Evolutionary conservation across 352 stramenopile genomes (phyloP).

Genomic region (Salisapilia sapeloensis): DNA sequence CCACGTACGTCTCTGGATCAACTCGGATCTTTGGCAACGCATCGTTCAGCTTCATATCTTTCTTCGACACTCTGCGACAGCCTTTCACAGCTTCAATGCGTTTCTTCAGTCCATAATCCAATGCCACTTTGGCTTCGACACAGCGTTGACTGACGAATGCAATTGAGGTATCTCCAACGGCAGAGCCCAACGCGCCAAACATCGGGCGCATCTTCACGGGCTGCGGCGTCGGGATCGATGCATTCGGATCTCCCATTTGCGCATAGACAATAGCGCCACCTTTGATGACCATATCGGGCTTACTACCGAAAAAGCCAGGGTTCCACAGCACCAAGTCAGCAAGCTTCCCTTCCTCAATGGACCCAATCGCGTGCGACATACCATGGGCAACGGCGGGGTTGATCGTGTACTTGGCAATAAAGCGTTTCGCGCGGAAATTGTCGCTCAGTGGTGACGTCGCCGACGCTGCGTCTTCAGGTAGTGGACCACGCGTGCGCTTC

Average conservation of each 20-base stretch:
- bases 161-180: conserved; percentile 47
- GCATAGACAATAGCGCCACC: conserved; percentile 86
- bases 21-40: conserved; percentile 87
- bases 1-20: conserved; percentile 93
- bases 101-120: conserved; percentile 79
- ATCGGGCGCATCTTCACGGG: conserved; percentile 92
- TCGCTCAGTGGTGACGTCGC: conserved; percentile 38
- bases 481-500: conserved; percentile 83
- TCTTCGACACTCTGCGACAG: conserved; percentile 83
- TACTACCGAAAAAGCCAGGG: conserved; percentile 88
- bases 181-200: conserved; percentile 72
- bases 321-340: conserved; percentile 94
- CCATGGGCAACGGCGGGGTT: conserved; percentile 95
- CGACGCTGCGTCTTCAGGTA: conserved; percentile 69
- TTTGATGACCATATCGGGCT: conserved; percentile 95
- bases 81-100: conserved; percentile 61
- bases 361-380: conserved; percentile 92
- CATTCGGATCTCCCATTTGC: conserved; percentile 96
- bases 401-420: conserved; percentile 97
- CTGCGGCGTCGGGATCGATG: conserved; percentile 91
- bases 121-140: conserved; percentile 42
- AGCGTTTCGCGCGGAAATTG: conserved; percentile 91
- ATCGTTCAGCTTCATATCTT: conserved; percentile 95
- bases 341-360: conserved; percentile 85
- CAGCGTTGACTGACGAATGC: conserved; percentile 83